phyloP scores from a whole-genome alignment of 306 rosid genomes.

The Biancaea sappan region DNA sequence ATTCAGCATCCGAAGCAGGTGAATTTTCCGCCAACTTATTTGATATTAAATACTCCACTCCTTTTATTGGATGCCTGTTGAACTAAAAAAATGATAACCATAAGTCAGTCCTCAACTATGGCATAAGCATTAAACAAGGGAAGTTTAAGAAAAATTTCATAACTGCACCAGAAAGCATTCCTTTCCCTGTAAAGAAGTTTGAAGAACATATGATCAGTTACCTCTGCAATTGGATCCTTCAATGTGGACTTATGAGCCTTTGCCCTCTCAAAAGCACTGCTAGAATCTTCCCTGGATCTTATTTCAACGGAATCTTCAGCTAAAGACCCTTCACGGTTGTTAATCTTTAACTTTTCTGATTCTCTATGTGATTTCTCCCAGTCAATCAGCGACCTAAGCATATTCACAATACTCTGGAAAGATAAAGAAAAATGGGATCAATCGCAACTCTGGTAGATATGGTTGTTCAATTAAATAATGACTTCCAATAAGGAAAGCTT shows the following conservation, averaged over 20 bases:
- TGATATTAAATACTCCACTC: constrained; percentile 76
- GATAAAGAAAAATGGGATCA: constrained; percentile 43
- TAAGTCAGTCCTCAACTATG: constrained; percentile 49
- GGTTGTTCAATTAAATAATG: constrained; percentile 20
- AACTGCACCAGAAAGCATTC: background rate
- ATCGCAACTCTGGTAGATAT: constrained; percentile 30
- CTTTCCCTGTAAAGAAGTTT: constrained; percentile 27
- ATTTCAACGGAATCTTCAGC: constrained; percentile 63
- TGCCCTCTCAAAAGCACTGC: constrained; percentile 83
- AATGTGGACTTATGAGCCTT: constrained; percentile 90
- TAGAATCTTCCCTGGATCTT: constrained; percentile 62
- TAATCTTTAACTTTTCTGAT: constrained; percentile 52
- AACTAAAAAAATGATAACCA: constrained; percentile 67
- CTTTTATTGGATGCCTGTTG: constrained; percentile 84
- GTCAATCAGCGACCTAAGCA: constrained; percentile 90
- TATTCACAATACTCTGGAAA: constrained; percentile 83
- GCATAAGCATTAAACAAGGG: constrained; percentile 25
- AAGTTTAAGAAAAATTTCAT: constrained; percentile 8
- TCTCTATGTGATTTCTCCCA: constrained; percentile 81
- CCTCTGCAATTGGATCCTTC: constrained; percentile 91
- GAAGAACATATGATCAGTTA: constrained; percentile 34
- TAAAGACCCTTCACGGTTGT: constrained; percentile 57
- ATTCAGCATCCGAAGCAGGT: constrained; percentile 86
- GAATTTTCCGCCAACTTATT: constrained; percentile 86
- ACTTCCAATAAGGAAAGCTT: constrained; percentile 27